These are phyloP conservation scores for Starmera amethionina DNA, from an alignment of 805 yeast species.

Conservation along the genomic window DNA sequence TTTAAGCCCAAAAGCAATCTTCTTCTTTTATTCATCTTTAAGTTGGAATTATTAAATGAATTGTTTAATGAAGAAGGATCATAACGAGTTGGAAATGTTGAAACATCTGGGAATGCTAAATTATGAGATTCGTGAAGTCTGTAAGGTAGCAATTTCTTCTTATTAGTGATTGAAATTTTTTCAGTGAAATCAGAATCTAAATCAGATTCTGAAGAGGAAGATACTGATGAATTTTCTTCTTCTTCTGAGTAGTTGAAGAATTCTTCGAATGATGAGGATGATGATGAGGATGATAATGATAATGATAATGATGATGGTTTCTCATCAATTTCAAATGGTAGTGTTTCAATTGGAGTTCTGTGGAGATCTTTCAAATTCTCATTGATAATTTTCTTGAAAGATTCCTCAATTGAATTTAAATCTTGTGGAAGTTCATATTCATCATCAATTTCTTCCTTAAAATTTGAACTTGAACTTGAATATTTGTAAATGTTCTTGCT, in stretches of 20 bases:
- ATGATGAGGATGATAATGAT: too few relatives aligned
- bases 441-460: too few relatives aligned
- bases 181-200: slow-evolving; percentile 2
- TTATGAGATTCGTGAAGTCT: slow-evolving; percentile 21
- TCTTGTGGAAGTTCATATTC: slow-evolving; percentile 4
- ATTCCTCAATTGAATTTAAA: slow-evolving; percentile 18
- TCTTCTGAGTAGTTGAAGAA: slow-evolving; percentile 11
- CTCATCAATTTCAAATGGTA: background rate
- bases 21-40: background rate
- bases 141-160: slow-evolving; percentile 9
- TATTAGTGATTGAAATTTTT: background rate
- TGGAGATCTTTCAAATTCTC: slow-evolving; percentile 10
- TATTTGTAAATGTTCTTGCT: too few relatives aligned
- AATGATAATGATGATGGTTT: slow-evolving; percentile 1
- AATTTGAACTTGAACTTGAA: too few relatives aligned
- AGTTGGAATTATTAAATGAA: slow-evolving; percentile 1
- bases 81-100: slow-evolving; percentile 18
- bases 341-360: background rate
- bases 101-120: slow-evolving; percentile 19
- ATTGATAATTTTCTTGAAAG: slow-evolving; percentile 17
- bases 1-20: slow-evolving; percentile 14
- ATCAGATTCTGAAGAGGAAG: background rate
- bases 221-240: slow-evolving; percentile 5
- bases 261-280: slow-evolving; percentile 9
- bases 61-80: slow-evolving; percentile 10